Evolutionary conservation across 805 yeast genomes (phyloP).

Genomic region (Saccharomycopsis fodiens): DNA sequence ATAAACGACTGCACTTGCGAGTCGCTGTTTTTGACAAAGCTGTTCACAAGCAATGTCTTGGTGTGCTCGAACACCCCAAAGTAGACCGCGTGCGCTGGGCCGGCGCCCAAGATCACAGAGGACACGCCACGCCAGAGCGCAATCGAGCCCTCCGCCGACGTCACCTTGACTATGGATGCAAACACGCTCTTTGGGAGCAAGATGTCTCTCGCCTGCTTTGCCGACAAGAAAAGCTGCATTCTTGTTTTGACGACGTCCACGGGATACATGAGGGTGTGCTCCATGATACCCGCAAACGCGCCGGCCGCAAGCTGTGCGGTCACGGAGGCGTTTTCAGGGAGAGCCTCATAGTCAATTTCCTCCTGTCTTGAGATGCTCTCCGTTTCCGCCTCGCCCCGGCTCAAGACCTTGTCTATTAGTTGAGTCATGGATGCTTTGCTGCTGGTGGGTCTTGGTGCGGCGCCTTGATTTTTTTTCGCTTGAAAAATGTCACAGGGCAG

Average conservation of each 20-base stretch:
- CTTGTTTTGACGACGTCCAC: conserved; percentile 94
- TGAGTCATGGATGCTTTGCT: too few species aligned
- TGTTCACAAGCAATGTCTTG: conserved; percentile 43
- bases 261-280: conserved; percentile 95
- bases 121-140: conserved; percentile 93
- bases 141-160: conserved; percentile 80
- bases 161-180: conserved; percentile 61
- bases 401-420: too few species aligned
- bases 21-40: not conserved
- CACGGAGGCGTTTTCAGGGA: conserved; percentile 81
- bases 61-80: conserved; percentile 88
- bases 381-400: too few species aligned
- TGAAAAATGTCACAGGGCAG: too few species aligned
- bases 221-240: conserved; percentile 57
- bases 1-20: conserved; percentile 28
- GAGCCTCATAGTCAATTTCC: conserved; percentile 83
- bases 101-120: conserved; percentile 93
- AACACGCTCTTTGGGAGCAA: conserved; percentile 39
- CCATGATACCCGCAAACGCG: conserved; percentile 99
- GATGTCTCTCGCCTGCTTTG: conserved; percentile 21
- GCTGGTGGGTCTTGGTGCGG: too few species aligned
- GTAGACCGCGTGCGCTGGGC: conserved; percentile 97
- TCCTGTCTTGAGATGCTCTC: too few species aligned
- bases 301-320: conserved; percentile 84
- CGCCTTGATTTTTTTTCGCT: too few species aligned